These are phyloP conservation scores for Cryptococcus sp. DNA, from an alignment of 1,284 basidiomycete genomes.

Conservation along the genomic window DNA sequence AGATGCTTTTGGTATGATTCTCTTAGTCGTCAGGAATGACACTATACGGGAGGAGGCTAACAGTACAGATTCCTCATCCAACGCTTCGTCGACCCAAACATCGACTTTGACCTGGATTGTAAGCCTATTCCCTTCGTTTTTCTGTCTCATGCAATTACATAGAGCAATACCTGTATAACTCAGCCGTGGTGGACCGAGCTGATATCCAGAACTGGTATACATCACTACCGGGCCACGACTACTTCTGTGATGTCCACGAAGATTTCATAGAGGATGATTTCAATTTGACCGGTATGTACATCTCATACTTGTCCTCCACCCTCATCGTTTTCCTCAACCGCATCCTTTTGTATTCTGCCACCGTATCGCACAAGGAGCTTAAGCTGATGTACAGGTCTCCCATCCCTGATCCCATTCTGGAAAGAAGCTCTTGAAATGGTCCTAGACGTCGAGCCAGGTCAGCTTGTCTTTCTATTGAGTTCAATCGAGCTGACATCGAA, in stretches of 20 bases:
- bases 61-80: conserved; percentile 42
- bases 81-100: conserved; percentile 46
- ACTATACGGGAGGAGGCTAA: too few relatives aligned
- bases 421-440: conserved; percentile 99
- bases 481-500: not conserved
- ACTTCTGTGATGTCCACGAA: conserved; percentile 95
- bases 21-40: too few relatives aligned
- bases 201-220: conserved; percentile 77
- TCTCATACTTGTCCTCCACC: not conserved
- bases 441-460: conserved; percentile 97
- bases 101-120: conserved; percentile 50
- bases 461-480: conserved; percentile 32
- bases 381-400: conserved; percentile 78
- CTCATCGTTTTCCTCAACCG: not conserved
- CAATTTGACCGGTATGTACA: conserved; percentile 68
- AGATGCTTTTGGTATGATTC: conserved; percentile 36
- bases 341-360: not conserved
- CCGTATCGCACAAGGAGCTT: not conserved
- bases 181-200: not conserved
- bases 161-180: not conserved
- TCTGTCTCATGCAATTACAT: too few relatives aligned
- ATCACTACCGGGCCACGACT: conserved; percentile 96
- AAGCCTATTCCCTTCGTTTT: conserved; percentile 17
- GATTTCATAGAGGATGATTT: conserved; percentile 99
- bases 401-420: conserved; percentile 94